Base-by-base conservation (phyloP, 2,329 filamentous ascomycete genomes). In the Neofusicoccum laricinum region DNA sequence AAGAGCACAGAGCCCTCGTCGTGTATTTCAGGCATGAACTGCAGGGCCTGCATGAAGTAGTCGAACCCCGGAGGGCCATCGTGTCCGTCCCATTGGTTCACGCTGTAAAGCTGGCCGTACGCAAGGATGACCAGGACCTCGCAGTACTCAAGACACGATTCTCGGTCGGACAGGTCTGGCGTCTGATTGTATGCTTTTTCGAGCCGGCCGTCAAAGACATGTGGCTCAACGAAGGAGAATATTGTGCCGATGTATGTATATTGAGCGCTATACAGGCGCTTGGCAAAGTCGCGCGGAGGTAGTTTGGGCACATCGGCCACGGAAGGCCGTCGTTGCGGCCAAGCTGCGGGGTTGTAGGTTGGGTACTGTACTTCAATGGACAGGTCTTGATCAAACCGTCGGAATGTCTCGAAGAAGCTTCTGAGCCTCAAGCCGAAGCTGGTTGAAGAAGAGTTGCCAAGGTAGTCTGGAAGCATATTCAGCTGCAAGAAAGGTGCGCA, bases 181-280 rank as follows among this genome's bases (percentile, higher is more conserved):
- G 75, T 73, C 2, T 77, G 74, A 8, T 74, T 72, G 63, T 85
- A 85, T 3, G 81, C 79, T 32, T 76, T 70, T 14, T 76, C 66
- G 0, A 86, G 73, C 30, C 80, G 75, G 40, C 72, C 68, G 65
- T 85, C 82, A 61, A 85, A 85, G 15, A 77, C 71, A 3, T 74
- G 69, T 0, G 82, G 81, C 30, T 82, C 78, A 0, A 82, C 78
- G 49, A 86, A 82, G 11, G 81, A 80, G 65, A 86, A 86, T 10
- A 86, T 86, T 14, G 84, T 85, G 11, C 84, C 84, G 17, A 86
- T 85, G 63, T 84, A 86, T 38, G 78, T 78, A 69, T 85, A 84
- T 64, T 86, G 84, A 0, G 82, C 80, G 32, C 78, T 76, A 65
- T 82, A 85, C 1, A 84, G 74, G 14, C 81, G 75, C 59, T 80